phyloP scores from a whole-genome alignment of 257 asterid genomes.

The Fraxinus cuspidata region DNA sequence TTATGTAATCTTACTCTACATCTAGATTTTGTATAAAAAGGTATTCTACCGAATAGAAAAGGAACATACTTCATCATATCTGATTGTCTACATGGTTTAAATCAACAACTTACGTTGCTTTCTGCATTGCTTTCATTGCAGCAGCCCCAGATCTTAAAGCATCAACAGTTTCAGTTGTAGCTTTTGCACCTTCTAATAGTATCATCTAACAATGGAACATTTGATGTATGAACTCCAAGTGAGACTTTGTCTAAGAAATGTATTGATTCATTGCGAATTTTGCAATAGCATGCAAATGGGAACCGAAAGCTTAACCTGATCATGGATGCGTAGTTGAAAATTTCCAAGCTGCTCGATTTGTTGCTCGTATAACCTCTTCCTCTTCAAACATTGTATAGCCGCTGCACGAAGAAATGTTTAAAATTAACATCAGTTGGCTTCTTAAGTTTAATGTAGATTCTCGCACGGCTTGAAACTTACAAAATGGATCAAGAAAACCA shows the following conservation, averaged over 20 bases:
- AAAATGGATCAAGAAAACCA: neutral
- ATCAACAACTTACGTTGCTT: slow-evolving; percentile 58
- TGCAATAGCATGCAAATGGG: neutral
- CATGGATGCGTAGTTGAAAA: slow-evolving; percentile 86
- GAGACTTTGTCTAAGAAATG: neutral
- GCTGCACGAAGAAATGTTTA: slow-evolving; percentile 44
- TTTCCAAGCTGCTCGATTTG: slow-evolving; percentile 74
- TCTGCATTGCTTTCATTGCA: slow-evolving; percentile 75
- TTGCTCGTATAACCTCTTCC: slow-evolving; percentile 76
- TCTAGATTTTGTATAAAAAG: neutral
- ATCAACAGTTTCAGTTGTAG: slow-evolving; percentile 71
- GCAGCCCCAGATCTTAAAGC: slow-evolving; percentile 73
- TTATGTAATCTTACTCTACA: neutral
- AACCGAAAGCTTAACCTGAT: slow-evolving; percentile 52
- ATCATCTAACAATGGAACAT: slow-evolving; percentile 50
- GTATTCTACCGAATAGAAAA: neutral
- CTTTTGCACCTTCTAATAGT: slow-evolving; percentile 72
- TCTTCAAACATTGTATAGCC: slow-evolving; percentile 89
- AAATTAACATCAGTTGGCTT: neutral
- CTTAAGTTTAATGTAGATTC: neutral
- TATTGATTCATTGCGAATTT: neutral
- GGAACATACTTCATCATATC: neutral
- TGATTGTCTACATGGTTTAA: neutral
- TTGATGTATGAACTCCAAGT: neutral
- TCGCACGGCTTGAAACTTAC: too few relatives aligned